Evolutionary conservation across 2,329 filamentous ascomycete genomes (phyloP).

Genomic region (Aspergillus jensenii): DNA sequence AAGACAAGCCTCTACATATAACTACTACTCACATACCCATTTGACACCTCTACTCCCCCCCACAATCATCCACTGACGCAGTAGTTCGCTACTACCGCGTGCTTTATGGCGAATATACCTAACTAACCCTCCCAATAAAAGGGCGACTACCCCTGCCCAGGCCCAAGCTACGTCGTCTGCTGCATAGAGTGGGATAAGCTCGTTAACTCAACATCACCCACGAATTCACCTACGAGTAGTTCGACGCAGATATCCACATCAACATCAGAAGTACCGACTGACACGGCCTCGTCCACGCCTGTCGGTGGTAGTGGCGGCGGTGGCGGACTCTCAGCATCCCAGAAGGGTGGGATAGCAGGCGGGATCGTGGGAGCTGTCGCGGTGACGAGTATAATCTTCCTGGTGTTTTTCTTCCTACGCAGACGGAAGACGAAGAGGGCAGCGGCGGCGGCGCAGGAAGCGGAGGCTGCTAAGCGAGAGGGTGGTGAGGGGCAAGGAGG

Average conservation of each 20-base stretch:
- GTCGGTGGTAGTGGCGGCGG: background rate
- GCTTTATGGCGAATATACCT: too few relatives aligned
- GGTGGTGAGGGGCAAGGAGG: background rate
- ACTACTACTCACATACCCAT: too few relatives aligned
- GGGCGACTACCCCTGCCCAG: slow-evolving; percentile 9
- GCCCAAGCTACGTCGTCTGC: slow-evolving; percentile 7
- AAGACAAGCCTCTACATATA: too few relatives aligned
- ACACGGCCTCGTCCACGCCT: background rate
- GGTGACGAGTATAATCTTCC: slow-evolving; percentile 1
- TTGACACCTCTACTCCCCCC: background rate
- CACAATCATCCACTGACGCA: background rate
- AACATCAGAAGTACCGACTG: background rate
- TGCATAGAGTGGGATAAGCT: slow-evolving; percentile 11
- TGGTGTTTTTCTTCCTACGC: slow-evolving; percentile 2
- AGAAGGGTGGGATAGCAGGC: slow-evolving; percentile 14
- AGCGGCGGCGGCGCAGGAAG: background rate
- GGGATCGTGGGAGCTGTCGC: slow-evolving; percentile 9
- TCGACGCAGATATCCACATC: background rate
- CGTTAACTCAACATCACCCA: background rate
- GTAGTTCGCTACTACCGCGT: too few relatives aligned
- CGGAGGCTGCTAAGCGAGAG: background rate
- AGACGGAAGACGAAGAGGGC: background rate
- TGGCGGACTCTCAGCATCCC: background rate
- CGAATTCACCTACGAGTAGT: background rate
- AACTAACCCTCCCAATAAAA: background rate